These are phyloP conservation scores for Xenoacremonium recifei DNA, from an alignment of 2,329 filamentous ascomycete genomes.

Conservation along the genomic window DNA sequence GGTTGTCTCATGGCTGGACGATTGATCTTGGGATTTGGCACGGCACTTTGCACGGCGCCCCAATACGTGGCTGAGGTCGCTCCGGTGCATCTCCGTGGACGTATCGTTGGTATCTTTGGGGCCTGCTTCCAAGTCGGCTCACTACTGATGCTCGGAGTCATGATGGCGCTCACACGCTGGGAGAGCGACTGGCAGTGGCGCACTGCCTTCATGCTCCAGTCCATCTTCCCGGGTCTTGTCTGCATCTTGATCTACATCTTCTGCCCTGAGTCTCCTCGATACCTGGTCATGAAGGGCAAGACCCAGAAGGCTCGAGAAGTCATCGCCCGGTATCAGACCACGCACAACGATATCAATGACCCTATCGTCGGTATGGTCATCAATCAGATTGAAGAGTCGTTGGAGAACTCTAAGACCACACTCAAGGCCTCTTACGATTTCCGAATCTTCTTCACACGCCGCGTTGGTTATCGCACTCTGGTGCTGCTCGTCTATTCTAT, in stretches of 20 bases:
- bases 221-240: constrained; percentile 17
- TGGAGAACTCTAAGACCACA: constrained; percentile 11
- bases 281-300: constrained; percentile 22
- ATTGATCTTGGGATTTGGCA: constrained; percentile 20
- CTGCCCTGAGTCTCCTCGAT: constrained; percentile 22
- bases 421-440: constrained; percentile 18
- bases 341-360: constrained; percentile 16
- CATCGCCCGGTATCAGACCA: constrained; percentile 18
- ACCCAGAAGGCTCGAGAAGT: constrained; percentile 17
- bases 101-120: constrained; percentile 20
- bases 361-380: constrained; percentile 17
- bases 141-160: constrained; percentile 17
- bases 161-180: constrained; percentile 23
- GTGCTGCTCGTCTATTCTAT: constrained; percentile 17
- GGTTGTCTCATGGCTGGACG: constrained; percentile 18
- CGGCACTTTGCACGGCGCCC: constrained; percentile 20
- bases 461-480: constrained; percentile 12
- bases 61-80: constrained; percentile 23
- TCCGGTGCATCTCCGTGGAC: constrained; percentile 17
- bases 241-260: constrained; percentile 18
- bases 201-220: constrained; percentile 18
- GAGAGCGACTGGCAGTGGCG: constrained; percentile 22
- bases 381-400: constrained; percentile 20
- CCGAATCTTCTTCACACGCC: constrained; percentile 19
- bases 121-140: constrained; percentile 24